These are phyloP conservation scores for Tricholoma matsutake DNA, from an alignment of 768 basidiomycete species.

Conservation along the genomic window DNA sequence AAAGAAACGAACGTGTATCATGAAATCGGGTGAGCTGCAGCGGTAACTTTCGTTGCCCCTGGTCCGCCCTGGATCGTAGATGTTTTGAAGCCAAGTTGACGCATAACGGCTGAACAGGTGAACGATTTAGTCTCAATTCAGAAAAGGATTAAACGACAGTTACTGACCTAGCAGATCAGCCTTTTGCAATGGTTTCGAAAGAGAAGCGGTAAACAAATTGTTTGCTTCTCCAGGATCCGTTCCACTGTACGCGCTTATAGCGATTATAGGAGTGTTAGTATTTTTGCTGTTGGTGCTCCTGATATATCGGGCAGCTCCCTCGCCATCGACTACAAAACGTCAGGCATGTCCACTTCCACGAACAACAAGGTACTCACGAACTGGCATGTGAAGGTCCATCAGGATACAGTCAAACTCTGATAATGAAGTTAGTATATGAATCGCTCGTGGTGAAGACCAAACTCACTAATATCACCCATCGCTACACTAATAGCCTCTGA, in stretches of 20 bases:
- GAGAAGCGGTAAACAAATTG: conserved; percentile 74
- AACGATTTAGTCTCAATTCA: conserved; percentile 7
- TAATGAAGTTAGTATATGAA: conserved; percentile 17
- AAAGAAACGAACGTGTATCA: conserved; percentile 30
- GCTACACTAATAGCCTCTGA: conserved; percentile 97
- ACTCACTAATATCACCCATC: conserved; percentile 95
- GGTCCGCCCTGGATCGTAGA: conserved; percentile 62
- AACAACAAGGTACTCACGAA: conserved; percentile 52
- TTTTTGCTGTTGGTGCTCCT: conserved; percentile 97
- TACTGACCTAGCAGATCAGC: conserved; percentile 66
- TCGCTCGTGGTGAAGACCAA: conserved; percentile 6
- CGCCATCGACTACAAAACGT: conserved; percentile 72
- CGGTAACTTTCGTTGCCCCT: conserved; percentile 50
- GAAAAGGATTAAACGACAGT: neutral
- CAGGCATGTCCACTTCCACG: neutral
- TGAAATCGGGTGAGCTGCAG: conserved; percentile 32
- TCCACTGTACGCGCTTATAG: conserved; percentile 85
- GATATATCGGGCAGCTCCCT: conserved; percentile 95
- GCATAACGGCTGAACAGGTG: conserved; percentile 53
- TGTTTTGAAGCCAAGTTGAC: conserved; percentile 88
- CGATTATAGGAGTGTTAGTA: conserved; percentile 86
- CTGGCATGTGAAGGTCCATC: conserved; percentile 95
- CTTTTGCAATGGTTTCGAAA: conserved; percentile 89
- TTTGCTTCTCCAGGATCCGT: conserved; percentile 60
- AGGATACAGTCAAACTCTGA: conserved; percentile 94